Evolutionary conservation across 2,329 filamentous ascomycete genomes (phyloP).

Genomic region (Colletotrichum sp.): DNA sequence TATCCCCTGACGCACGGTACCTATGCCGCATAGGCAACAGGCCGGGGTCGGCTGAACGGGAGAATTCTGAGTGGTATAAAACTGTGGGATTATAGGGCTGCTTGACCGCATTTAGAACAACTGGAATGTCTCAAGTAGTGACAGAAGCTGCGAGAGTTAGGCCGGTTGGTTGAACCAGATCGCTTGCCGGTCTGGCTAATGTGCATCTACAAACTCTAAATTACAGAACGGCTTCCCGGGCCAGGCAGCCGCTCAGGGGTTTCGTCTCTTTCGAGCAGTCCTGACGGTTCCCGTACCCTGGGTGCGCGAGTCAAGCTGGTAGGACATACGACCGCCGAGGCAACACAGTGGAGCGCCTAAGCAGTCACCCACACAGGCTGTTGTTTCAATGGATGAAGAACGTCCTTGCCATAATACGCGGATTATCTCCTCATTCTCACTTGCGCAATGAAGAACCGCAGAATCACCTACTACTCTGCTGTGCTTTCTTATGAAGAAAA

Average conservation of each 20-base stretch:
- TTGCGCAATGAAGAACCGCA: neutral
- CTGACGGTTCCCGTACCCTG: neutral
- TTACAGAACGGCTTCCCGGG: neutral
- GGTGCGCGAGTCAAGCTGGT: neutral
- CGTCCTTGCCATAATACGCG: neutral
- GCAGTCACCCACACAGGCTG: neutral
- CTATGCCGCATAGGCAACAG: neutral
- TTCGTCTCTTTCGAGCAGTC: neutral
- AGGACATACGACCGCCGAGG: neutral
- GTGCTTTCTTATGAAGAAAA: fast-evolving
- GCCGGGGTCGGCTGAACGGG: neutral
- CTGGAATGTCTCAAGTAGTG: neutral
- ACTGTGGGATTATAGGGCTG: neutral
- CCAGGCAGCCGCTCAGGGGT: neutral
- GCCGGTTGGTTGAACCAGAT: neutral
- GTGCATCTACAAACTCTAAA: neutral
- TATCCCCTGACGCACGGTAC: neutral
- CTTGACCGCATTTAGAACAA: neutral
- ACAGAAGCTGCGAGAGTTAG: neutral
- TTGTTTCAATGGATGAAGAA: neutral
- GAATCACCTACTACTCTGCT: neutral
- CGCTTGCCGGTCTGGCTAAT: neutral
- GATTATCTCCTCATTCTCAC: neutral
- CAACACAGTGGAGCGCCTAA: neutral
- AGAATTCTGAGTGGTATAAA: neutral